Base-by-base conservation (phyloP, 176 grass and related monocot species). In the Phoenix roebelenii region DNA sequence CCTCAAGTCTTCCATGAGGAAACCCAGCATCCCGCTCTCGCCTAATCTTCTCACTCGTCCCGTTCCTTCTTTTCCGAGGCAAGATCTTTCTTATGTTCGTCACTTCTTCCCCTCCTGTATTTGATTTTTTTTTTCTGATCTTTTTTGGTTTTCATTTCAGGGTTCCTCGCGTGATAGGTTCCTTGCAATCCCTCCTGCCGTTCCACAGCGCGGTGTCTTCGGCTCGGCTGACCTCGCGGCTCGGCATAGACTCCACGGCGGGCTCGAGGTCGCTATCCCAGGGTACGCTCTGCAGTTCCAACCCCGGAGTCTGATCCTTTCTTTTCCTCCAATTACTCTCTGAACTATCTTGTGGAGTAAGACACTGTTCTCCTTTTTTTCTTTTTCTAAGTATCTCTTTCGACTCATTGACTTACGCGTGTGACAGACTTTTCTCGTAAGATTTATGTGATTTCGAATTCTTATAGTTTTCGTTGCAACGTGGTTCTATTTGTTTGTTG, bases 211-310 rank as follows among this genome's bases (percentile, higher is more conserved):
- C 81, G 16, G 85, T 98, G 49, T 83, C 88, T 18, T 75, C 85
- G 49, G 93, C 93, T 24, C 73, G 84, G 76, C 63, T 98, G 67
- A 98, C 85, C 39, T 98, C 93, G 30, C 79, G 84, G 69, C 79
- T 98, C 30, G 93, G 93, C 57, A 71, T 74, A 25, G 87, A 98
- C 74, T 69, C 74, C 15, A 62, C 59, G 18, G 68, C 68, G 5
- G 23, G 80, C 54, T 77, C 83, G 24, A 81, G 88, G 71, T 86
- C 93, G 22, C 66, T 98, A 71, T 98, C 84, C 69, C 93, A 85
- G 84, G 88, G 93, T 98, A 92, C 84, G 88, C 87, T 98, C 73
- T 85, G 93, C 84, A 76, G 78, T 63, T 98, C 88, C 69, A 83
- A 92, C 67, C 93, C 88, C 55, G 93, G 93, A 83, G 93, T 98